These are phyloP conservation scores for Fistulifera pelliculosa DNA, from an alignment of 108 stramenopile species.

Conservation along the genomic window DNA sequence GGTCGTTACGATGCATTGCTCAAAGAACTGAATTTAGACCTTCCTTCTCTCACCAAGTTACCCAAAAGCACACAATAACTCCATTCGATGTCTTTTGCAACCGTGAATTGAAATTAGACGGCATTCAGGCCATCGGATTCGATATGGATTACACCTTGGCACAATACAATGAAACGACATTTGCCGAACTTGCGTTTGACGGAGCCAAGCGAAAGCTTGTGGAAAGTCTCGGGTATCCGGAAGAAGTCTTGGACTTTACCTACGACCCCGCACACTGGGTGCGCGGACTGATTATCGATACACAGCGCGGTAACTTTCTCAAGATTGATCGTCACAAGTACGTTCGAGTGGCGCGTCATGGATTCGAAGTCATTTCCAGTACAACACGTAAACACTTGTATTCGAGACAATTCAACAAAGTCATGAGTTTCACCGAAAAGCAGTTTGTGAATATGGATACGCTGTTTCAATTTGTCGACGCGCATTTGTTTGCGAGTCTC, in stretches of 20 bases:
- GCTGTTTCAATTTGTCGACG: conserved; percentile 84
- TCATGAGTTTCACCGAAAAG: conserved; percentile 78
- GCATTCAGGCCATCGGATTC: conserved; percentile 85
- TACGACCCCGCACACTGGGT: conserved; percentile 81
- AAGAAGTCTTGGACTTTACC: conserved; percentile 70
- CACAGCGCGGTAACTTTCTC: conserved; percentile 87
- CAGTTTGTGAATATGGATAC: conserved; percentile 92
- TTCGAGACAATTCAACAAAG: conserved; percentile 69
- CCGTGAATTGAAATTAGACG: conserved; percentile 77
- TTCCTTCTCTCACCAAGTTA: conserved; percentile 8
- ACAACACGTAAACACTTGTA: conserved; percentile 70
- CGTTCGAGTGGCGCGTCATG: conserved; percentile 90
- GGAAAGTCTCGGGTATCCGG: conserved; percentile 74
- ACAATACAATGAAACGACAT: conserved; percentile 85
- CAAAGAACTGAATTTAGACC: background rate
- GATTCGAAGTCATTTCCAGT: conserved; percentile 58
- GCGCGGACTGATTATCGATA: conserved; percentile 91
- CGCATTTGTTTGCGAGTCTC: conserved; percentile 77
- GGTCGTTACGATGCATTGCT: background rate
- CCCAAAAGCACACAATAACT: conserved; percentile 39
- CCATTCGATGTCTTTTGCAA: conserved; percentile 85
- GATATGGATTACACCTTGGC: conserved; percentile 96
- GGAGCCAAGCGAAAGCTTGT: conserved; percentile 92
- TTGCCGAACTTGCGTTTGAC: conserved; percentile 90
- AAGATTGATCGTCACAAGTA: conserved; percentile 96